A percentile compares a stretch with the other conserved stretches of the same genome.
These are phyloP conservation scores for Botrytis pseudocinerea DNA, from an alignment of 2,329 filamentous ascomycete species.

Conservation along the genomic window DNA sequence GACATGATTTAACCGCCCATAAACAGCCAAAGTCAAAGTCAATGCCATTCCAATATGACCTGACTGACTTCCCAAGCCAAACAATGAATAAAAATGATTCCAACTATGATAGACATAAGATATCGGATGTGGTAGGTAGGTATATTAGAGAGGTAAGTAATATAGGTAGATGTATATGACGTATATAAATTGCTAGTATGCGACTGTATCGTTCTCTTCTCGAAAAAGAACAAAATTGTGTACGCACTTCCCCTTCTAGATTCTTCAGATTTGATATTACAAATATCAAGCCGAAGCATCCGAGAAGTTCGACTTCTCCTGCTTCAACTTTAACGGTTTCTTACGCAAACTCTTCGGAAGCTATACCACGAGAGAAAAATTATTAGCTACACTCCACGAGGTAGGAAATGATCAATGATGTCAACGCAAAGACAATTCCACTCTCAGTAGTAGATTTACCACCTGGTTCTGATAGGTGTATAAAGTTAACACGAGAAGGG, in stretches of 20 bases:
- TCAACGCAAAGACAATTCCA: not conserved
- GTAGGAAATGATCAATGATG: not conserved
- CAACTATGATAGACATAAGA: not conserved
- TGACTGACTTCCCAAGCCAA: not conserved
- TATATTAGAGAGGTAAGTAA: constrained; percentile 6
- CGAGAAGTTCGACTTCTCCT: constrained; percentile 3
- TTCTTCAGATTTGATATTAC: not conserved
- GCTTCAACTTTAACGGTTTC: constrained; percentile 5
- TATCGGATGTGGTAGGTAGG: not conserved
- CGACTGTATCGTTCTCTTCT: not conserved
- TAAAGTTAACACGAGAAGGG: constrained; percentile 12
- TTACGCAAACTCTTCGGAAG: constrained; percentile 6
- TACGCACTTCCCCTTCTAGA: not conserved
- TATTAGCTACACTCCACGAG: constrained; percentile 14
- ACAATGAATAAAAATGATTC: constrained; percentile 1
- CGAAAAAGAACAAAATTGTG: not conserved
- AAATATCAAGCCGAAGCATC: not conserved
- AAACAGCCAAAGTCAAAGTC: constrained; percentile 6
- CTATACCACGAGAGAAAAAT: constrained; percentile 8
- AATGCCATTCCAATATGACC: not conserved
- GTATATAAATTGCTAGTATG: constrained; percentile 1
- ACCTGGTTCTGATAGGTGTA: not conserved
- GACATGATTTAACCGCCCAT: constrained; percentile 17
- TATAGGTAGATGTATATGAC: constrained; percentile 7
- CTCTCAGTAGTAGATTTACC: constrained; percentile 15